Conservation (phyloP, 75 land plant genomes). For the Picea glauca region DNA sequence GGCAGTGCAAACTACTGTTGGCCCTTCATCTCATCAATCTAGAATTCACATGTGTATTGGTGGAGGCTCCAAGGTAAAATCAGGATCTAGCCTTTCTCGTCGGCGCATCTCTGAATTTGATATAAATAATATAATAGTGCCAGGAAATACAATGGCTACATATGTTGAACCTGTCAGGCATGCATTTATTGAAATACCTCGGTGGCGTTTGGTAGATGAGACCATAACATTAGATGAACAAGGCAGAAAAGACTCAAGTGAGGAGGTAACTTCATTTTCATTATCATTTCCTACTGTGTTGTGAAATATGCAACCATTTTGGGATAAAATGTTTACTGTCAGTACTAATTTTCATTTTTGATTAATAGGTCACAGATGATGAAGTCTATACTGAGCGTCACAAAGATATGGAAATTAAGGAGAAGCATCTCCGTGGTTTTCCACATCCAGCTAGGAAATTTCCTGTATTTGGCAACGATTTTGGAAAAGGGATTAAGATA, state of each 20-base stretch:
- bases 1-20: neutral
- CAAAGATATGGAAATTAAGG: neutral
- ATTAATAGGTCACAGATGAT: constrained; percentile 23
- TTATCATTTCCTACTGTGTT: constrained; percentile 5
- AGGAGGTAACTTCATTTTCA: neutral
- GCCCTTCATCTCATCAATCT: neutral
- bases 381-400: constrained; percentile 20
- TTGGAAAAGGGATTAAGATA: neutral
- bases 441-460: neutral
- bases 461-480: neutral
- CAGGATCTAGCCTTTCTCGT: constrained; percentile 10
- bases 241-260: neutral
- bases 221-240: neutral
- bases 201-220: constrained; percentile 25
- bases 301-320: neutral
- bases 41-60: neutral
- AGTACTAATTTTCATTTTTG: neutral
- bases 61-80: constrained; percentile 5
- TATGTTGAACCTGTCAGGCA: constrained; percentile 43
- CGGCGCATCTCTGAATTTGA: constrained; percentile 35
- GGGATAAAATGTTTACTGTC: neutral
- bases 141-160: constrained; percentile 29
- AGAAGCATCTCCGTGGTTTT: neutral
- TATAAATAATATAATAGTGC: constrained; percentile 36
- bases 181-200: constrained; percentile 39